Evolutionary conservation across 805 yeast genomes (phyloP).

Genomic region (Cyberlindnera mycetangii): DNA sequence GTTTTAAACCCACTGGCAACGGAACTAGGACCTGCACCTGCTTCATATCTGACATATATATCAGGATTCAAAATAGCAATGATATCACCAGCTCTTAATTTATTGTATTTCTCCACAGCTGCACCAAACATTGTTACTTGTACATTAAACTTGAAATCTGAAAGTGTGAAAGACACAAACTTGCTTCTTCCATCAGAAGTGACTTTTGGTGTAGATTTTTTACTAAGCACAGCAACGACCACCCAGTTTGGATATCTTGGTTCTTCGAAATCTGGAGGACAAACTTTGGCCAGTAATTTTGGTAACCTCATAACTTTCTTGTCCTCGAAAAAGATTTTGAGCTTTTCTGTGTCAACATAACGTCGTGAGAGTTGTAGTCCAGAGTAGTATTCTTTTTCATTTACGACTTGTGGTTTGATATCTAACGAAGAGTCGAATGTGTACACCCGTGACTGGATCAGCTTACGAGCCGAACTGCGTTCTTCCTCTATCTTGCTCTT

Average conservation of each 20-base stretch:
- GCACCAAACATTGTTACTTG: conserved; percentile 62
- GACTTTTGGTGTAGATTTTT: conserved; percentile 51
- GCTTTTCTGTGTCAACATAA: conserved; percentile 37
- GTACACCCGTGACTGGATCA: conserved; percentile 37
- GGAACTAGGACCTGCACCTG: neutral
- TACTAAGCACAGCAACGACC: conserved; percentile 64
- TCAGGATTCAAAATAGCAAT: conserved; percentile 74
- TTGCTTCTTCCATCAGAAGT: conserved; percentile 42
- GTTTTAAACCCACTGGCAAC: conserved; percentile 21
- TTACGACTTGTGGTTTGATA: conserved; percentile 30
- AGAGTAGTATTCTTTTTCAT: conserved; percentile 47
- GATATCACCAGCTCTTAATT: conserved; percentile 69
- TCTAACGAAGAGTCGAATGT: conserved; percentile 34
- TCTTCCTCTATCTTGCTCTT: conserved; percentile 27
- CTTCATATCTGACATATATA: conserved; percentile 36
- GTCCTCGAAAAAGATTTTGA: conserved; percentile 41
- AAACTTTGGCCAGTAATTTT: conserved; percentile 59
- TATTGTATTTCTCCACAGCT: conserved; percentile 71
- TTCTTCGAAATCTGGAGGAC: conserved; percentile 64
- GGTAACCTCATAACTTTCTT: conserved; percentile 56
- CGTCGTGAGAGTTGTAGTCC: conserved; percentile 42
- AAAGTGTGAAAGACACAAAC: conserved; percentile 58
- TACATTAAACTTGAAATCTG: conserved; percentile 63
- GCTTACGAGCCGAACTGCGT: conserved; percentile 22
- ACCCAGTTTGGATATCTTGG: conserved; percentile 78